These are phyloP conservation scores for Aspergillus intermedius DNA, from an alignment of 2,329 filamentous ascomycete genomes.

Conservation along the genomic window DNA sequence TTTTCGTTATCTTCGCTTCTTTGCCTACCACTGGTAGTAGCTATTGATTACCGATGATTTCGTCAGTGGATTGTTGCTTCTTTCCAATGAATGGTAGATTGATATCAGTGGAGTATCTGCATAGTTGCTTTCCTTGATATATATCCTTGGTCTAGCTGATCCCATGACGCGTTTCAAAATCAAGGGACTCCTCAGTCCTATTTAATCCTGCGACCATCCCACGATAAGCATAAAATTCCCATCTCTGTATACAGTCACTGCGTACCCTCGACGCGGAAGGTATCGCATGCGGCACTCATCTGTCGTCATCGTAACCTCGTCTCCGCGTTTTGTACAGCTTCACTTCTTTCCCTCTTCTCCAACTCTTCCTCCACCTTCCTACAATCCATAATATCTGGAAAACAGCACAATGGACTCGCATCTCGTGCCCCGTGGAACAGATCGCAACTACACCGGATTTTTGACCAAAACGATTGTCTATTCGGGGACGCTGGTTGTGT, in stretches of 20 bases:
- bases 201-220: not conserved
- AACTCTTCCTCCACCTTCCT: not conserved
- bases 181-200: not conserved
- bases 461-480: constrained; percentile 46
- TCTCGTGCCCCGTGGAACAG: constrained; percentile 37
- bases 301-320: constrained; percentile 1
- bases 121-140: no score
- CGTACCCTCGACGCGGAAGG: not conserved
- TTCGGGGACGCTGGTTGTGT: constrained; percentile 36
- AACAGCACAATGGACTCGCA: constrained; percentile 34
- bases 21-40: not conserved
- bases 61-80: no score
- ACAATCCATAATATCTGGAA: not conserved
- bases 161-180: not conserved
- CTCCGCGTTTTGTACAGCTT: not conserved
- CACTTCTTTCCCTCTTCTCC: not conserved
- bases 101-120: not conserved
- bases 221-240: not conserved
- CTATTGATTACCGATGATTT: not conserved
- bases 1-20: not conserved
- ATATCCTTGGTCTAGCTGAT: not conserved
- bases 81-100: not conserved
- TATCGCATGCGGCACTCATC: not conserved
- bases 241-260: not conserved
- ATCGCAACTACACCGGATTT: constrained; percentile 42